These are phyloP conservation scores for Verticillium nonalfalfae DNA, from an alignment of 2,329 filamentous ascomycete species.

Conservation along the genomic window DNA sequence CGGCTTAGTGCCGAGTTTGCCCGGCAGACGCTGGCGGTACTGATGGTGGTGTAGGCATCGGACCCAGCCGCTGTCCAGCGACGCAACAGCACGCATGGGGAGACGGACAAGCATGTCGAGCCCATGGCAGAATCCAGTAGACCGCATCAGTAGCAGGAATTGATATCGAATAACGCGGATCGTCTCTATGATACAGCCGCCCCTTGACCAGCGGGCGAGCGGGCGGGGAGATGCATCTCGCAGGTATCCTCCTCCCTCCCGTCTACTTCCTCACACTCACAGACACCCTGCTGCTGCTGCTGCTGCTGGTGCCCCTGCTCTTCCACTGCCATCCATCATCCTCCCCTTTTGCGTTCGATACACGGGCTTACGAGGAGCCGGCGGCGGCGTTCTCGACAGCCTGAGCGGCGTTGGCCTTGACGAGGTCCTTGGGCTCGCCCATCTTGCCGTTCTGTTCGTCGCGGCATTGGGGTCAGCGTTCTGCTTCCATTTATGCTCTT, in stretches of 20 bases:
- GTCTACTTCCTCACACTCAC: neutral
- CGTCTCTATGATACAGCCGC: constrained; percentile 2
- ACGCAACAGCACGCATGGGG: neutral
- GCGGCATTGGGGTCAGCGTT: constrained; percentile 21
- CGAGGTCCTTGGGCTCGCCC: constrained; percentile 73
- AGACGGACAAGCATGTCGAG: neutral
- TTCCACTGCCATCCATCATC: neutral
- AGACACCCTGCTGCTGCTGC: neutral
- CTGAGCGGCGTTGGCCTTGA: constrained; percentile 38
- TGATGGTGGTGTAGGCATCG: neutral
- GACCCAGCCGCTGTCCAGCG: neutral
- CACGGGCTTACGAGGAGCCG: constrained; percentile 6
- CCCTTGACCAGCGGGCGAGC: neutral
- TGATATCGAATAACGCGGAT: neutral
- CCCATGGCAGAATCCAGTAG: neutral
- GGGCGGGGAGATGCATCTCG: neutral
- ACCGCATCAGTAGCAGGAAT: neutral
- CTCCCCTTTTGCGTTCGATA: neutral
- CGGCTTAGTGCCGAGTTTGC: neutral
- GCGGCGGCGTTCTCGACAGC: constrained; percentile 17
- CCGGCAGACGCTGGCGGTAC: neutral
- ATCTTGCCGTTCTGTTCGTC: constrained; percentile 84
- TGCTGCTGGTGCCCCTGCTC: neutral
- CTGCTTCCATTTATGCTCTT: neutral
- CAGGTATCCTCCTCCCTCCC: neutral